Evolutionary conservation across 306 rosid species (phyloP).

Genomic region (Casuarina equisetifolia): DNA sequence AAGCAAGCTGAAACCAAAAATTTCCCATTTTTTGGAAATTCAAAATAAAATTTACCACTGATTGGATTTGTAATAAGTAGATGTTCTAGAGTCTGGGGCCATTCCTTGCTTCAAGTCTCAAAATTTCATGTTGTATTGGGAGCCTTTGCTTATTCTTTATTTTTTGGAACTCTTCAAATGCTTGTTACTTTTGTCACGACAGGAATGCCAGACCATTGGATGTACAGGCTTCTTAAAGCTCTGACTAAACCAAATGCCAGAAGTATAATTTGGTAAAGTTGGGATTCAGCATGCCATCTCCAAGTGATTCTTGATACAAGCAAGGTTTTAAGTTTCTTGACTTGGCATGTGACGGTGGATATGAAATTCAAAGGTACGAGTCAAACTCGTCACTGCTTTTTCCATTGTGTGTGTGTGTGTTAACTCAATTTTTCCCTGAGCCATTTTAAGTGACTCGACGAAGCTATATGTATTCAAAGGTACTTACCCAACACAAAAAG

Average conservation of each 20-base stretch:
- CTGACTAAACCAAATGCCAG: slow-evolving; percentile 66
- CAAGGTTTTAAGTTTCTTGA: background rate
- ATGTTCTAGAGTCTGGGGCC: background rate
- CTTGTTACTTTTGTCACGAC: slow-evolving; percentile 18
- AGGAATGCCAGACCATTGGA: slow-evolving; percentile 98
- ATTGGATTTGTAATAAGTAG: background rate
- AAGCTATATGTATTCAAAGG: background rate
- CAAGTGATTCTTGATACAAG: slow-evolving; percentile 9
- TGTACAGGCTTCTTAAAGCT: slow-evolving; percentile 76
- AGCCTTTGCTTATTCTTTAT: background rate
- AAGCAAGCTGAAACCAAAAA: too few species aligned
- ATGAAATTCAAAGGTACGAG: slow-evolving; percentile 11
- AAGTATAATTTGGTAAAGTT: slow-evolving; percentile 41
- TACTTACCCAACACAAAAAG: too few species aligned
- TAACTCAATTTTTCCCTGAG: background rate
- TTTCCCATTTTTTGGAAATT: background rate
- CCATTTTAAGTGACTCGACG: background rate
- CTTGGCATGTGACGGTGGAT: slow-evolving; percentile 18
- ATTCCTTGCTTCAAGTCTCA: slow-evolving; percentile 1
- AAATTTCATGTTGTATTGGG: background rate
- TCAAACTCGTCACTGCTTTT: slow-evolving; percentile 16
- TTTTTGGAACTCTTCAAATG: slow-evolving; percentile 2
- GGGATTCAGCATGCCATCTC: slow-evolving; percentile 4
- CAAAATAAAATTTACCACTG: background rate
- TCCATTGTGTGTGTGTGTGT: background rate